phyloP scores from a whole-genome alignment of 2,329 filamentous ascomycete species.

The Fonsecaea erecta region DNA sequence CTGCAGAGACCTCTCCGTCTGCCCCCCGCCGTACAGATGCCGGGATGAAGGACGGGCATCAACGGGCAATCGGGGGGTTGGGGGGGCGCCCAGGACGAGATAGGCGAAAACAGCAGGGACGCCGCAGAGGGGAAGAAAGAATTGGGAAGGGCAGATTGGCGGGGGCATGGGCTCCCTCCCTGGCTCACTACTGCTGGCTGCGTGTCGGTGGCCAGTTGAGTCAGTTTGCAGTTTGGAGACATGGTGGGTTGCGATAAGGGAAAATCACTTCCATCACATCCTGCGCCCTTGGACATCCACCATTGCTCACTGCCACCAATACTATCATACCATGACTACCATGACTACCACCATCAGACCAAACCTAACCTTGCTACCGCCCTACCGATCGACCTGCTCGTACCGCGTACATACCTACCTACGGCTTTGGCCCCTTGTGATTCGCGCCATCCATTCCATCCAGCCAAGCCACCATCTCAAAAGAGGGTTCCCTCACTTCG shows the following conservation, averaged over 20 bases:
- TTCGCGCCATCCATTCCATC: background rate
- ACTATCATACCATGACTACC: too few relatives aligned
- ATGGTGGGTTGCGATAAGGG: constrained; percentile 12
- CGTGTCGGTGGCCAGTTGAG: background rate
- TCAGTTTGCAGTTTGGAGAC: too few relatives aligned
- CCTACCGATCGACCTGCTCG: too few relatives aligned
- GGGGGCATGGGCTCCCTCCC: background rate
- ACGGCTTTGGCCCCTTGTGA: background rate
- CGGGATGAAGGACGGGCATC: background rate
- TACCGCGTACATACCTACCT: background rate
- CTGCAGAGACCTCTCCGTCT: background rate
- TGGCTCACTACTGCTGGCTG: background rate
- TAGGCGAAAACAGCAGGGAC: background rate
- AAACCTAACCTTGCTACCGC: background rate
- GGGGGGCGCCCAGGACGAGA: too few relatives aligned
- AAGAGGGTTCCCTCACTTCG: background rate
- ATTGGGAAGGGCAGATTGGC: background rate
- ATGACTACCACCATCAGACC: background rate
- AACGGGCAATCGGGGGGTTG: background rate
- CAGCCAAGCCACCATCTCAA: constrained; percentile 2
- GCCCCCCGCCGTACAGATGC: background rate
- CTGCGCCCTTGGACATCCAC: background rate
- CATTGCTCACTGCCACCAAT: too few relatives aligned
- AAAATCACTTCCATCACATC: background rate
- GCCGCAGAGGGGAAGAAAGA: background rate